Conservation (phyloP, 1,139 yeast species). For the Wickerhamomyces sp. region DNA sequence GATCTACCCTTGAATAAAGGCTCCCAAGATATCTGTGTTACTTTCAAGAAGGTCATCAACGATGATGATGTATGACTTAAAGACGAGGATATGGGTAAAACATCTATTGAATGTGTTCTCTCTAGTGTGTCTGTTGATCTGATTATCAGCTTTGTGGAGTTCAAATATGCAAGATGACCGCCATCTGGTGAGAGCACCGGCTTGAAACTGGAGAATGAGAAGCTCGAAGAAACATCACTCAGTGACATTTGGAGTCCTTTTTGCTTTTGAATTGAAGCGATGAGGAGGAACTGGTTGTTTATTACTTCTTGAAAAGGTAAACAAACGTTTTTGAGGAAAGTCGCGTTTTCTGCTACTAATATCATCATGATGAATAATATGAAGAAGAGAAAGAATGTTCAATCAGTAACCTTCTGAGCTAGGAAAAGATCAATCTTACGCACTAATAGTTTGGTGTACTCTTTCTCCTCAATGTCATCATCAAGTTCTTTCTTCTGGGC, state of each 20-base stretch:
- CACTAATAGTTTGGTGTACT: background rate
- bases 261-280: background rate
- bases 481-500: background rate
- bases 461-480: background rate
- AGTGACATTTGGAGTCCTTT: conserved; percentile 6
- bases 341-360: no score
- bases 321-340: background rate
- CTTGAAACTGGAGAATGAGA: conserved; percentile 8
- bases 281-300: background rate
- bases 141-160: conserved; percentile 11
- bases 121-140: conserved; percentile 11
- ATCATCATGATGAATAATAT: no score
- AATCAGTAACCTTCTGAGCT: background rate
- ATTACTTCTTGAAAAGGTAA: background rate
- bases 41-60: conserved; percentile 6
- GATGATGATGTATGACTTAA: background rate
- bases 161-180: conserved; percentile 11
- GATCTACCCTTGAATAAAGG: conserved; percentile 4
- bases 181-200: conserved; percentile 16
- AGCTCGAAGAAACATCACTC: conserved; percentile 11
- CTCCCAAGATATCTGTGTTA: conserved; percentile 17
- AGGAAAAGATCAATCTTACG: background rate
- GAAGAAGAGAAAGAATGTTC: no score
- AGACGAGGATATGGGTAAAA: background rate
- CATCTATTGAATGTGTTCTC: conserved; percentile 4